Conservation (phyloP, 148 eudicot genomes). For the Vaccinium macrocarpon region DNA sequence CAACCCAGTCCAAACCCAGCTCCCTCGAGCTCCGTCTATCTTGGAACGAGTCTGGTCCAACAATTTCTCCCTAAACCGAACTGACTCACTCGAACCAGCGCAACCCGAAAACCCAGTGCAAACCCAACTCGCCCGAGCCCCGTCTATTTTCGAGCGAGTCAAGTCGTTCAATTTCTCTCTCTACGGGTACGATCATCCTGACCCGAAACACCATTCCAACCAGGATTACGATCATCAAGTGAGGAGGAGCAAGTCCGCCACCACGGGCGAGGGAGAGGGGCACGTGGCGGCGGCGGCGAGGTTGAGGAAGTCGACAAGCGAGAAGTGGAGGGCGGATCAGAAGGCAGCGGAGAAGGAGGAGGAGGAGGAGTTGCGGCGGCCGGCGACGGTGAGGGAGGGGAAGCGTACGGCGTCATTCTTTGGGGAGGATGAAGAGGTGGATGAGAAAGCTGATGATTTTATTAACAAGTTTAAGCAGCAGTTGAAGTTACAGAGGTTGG, state of each 20-base stretch:
- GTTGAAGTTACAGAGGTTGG: constrained; percentile 67
- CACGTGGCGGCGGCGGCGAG: neutral
- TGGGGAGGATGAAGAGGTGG: constrained; percentile 51
- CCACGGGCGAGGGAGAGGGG: neutral
- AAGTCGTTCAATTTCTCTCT: constrained; percentile 31
- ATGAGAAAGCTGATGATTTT: constrained; percentile 73
- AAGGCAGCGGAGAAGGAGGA: constrained; percentile 8
- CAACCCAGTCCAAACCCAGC: neutral
- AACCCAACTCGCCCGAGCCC: constrained; percentile 31
- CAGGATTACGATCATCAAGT: constrained; percentile 19
- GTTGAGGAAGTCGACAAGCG: constrained; percentile 42
- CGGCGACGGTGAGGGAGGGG: constrained; percentile 25
- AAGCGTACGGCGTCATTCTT: constrained; percentile 19
- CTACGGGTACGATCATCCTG: constrained; percentile 1
- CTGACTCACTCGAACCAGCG: neutral
- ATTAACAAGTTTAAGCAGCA: constrained; percentile 70
- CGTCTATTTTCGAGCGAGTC: constrained; percentile 55
- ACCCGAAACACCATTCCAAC: neutral
- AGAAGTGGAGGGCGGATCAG: constrained; percentile 8
- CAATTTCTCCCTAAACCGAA: constrained; percentile 7
- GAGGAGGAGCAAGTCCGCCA: constrained; percentile 23
- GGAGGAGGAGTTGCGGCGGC: constrained; percentile 20
- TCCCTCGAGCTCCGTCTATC: constrained; percentile 47
- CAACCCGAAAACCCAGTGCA: neutral
- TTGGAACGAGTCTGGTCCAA: constrained; percentile 42